These are phyloP conservation scores for Aspergillus novofumigatus DNA, from an alignment of 2,329 filamentous ascomycete species.

Conservation along the genomic window DNA sequence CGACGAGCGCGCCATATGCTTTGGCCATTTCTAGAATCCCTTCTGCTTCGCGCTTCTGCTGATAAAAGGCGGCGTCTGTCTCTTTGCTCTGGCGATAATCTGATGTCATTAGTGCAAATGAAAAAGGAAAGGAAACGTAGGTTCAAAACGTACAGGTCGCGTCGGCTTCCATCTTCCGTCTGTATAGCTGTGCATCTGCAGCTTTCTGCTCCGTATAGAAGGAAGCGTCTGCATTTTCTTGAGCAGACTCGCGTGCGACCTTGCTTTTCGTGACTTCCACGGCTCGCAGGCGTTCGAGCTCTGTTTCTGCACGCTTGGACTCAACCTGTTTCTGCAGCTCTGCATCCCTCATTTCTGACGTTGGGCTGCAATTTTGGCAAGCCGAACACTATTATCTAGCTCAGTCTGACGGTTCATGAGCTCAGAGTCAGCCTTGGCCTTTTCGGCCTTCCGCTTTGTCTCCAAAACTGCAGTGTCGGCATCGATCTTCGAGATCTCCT, in stretches of 20 bases:
- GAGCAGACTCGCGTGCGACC: conserved; percentile 43
- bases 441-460: conserved; percentile 78
- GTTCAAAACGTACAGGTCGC: conserved; percentile 25
- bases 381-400: conserved; percentile 69
- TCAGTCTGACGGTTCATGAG: conserved; percentile 68
- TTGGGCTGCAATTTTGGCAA: conserved; percentile 69
- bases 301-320: conserved; percentile 70
- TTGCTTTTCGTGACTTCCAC: conserved; percentile 72
- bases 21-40: conserved; percentile 73
- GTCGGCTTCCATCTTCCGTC: conserved; percentile 39
- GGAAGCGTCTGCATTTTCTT: conserved; percentile 46
- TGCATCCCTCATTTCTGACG: conserved; percentile 71
- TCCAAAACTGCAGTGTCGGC: conserved; percentile 80
- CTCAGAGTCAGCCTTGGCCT: conserved; percentile 71
- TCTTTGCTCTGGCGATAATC: conserved; percentile 29
- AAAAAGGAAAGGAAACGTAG: too few relatives aligned
- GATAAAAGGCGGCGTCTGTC: conserved; percentile 42
- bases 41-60: conserved; percentile 68
- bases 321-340: conserved; percentile 77
- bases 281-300: conserved; percentile 75
- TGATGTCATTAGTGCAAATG: conserved; percentile 2
- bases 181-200: conserved; percentile 49
- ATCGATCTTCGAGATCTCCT: conserved; percentile 83
- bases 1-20: conserved; percentile 68
- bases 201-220: conserved; percentile 49